Base-by-base conservation (phyloP, 1,284 basidiomycete species). In the Ustilago hordei region DNA sequence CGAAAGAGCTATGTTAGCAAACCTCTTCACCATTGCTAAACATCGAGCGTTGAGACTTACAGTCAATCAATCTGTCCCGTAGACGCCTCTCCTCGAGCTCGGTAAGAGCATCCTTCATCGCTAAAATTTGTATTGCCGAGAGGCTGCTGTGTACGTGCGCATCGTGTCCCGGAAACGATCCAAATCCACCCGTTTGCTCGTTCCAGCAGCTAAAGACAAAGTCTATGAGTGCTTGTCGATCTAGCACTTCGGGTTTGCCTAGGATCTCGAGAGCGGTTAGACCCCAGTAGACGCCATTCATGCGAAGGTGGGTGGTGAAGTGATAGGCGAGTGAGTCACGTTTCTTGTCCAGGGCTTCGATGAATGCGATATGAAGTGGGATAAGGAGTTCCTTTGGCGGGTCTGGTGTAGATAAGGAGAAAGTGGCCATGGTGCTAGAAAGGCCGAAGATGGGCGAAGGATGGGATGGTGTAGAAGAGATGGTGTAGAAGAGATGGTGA, bases 221-320 rank as follows among this genome's bases (percentile, higher is more conserved):
- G 8, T 90, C 89, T 50, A 99, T 90, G 90, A 95, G 93, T 67
- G 93, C 94, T 13, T 93, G 90, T 55, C 92, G 87, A 76, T 92
- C 90, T 23, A 99, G 87, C 0, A 93, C 93, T 55, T 95, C 92
- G 53, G 91, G 88, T 32, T 90, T 90, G 0, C 90, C 90, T 91
- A 99, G 92, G 35, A 95, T 89, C 56, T 90, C 92, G 3, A 97
- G 88, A 0, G 96, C 94, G 0, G 93, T 94, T 32, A 96, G 88
- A 11, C 94, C 96, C 96, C 96, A 99, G 87, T 98, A 99, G 17
- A 98, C 90, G 9, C 95, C 96, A 86, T 98, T 99, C 87, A 98
- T 89, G 9, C 96, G 93, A 8, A 99, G 89, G 87, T 99, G 96
- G 8, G 95, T 90, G 0, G 95, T 97, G 52, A 96, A 89, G 86